Conservation (phyloP, 2,329 filamentous ascomycete species). For the Cordyceps cicadae region DNA sequence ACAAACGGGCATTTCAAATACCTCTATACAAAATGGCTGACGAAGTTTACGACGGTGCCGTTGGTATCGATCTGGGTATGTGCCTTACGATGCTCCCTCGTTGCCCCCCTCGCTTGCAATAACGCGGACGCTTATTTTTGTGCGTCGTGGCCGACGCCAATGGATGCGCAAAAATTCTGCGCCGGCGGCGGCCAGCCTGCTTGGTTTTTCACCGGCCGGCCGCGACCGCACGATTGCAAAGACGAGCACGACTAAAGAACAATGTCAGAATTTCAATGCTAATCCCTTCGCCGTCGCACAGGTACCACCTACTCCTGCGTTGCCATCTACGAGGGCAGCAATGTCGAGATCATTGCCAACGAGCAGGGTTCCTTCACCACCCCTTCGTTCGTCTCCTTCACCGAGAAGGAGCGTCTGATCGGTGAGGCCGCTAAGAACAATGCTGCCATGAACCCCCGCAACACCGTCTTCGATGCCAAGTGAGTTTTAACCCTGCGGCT, state of each 20-base stretch:
- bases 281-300: constrained; percentile 30
- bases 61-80: constrained; percentile 99
- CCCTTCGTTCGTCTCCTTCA: constrained; percentile 98
- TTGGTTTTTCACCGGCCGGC: not conserved
- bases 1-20: constrained; percentile 16
- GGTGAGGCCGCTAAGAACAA: constrained; percentile 99
- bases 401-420: constrained; percentile 95
- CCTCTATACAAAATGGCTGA: constrained; percentile 67
- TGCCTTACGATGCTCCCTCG: constrained; percentile 17
- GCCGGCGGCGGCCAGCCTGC: not conserved
- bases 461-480: constrained; percentile 99
- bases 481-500: constrained; percentile 37
- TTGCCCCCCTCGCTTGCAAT: not conserved
- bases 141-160: constrained; percentile 3
- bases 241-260: not conserved
- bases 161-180: constrained; percentile 7
- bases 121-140: not conserved
- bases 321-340: constrained; percentile 97
- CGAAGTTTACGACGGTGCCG: constrained; percentile 98
- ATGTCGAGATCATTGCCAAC: constrained; percentile 99
- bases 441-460: constrained; percentile 97
- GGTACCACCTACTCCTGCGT: constrained; percentile 99
- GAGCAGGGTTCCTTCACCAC: constrained; percentile 99
- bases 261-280: not conserved
- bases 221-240: not conserved